Conservation (phyloP, 768 basidiomycete genomes). For the Tulasnella sp. region DNA sequence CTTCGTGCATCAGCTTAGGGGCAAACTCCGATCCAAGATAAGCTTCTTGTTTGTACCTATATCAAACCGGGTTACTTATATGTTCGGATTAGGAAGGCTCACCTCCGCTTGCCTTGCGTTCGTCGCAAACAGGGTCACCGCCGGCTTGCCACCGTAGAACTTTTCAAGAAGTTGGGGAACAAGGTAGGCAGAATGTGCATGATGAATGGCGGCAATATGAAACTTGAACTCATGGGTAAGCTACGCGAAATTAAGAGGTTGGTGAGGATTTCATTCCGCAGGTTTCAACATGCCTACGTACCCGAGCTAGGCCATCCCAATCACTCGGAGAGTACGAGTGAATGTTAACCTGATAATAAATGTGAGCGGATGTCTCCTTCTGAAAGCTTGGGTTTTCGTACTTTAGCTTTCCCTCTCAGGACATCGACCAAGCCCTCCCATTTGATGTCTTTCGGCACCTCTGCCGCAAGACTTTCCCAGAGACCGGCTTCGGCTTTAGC, state of each 20-base stretch:
- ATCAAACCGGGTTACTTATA: not conserved
- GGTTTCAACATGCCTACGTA: conserved; percentile 35
- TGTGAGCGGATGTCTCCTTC: not conserved
- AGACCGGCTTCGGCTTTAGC: conserved; percentile 44
- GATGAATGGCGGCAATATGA: conserved; percentile 69
- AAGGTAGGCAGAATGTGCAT: conserved; percentile 76
- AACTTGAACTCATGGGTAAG: conserved; percentile 80
- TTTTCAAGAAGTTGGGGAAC: conserved; percentile 72
- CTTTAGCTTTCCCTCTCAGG: conserved; percentile 70
- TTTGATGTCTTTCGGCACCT: conserved; percentile 65
- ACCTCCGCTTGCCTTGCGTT: conserved; percentile 31
- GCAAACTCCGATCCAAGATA: conserved; percentile 80
- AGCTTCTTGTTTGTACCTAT: conserved; percentile 64
- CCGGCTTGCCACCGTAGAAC: conserved; percentile 67
- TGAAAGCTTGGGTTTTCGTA: conserved; percentile 31
- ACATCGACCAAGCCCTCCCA: conserved; percentile 71
- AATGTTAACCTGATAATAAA: conserved; percentile 37
- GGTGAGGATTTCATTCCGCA: not conserved
- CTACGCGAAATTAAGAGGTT: conserved; percentile 42
- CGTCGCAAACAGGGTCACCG: conserved; percentile 68
- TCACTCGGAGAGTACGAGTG: conserved; percentile 75
- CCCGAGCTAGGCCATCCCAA: conserved; percentile 62
- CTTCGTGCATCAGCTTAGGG: conserved; percentile 63
- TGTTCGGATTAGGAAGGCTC: not conserved
- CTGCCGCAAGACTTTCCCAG: conserved; percentile 46